Percentiles rank a stretch among this genome's conserved stretches.
Conservation (phyloP, 768 basidiomycete genomes). For the Xerocomellus amylosporus region DNA sequence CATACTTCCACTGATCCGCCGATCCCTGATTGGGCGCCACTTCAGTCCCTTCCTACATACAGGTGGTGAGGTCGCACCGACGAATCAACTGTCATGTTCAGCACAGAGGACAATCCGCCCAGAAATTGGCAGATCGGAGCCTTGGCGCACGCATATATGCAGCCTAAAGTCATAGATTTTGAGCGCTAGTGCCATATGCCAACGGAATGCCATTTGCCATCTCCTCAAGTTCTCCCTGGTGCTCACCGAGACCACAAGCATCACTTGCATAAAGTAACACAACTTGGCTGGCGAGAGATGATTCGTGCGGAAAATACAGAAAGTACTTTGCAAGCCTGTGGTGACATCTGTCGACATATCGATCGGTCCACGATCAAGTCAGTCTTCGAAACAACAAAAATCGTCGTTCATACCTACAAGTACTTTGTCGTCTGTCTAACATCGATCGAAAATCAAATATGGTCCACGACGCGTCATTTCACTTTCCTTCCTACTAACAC, state of each 20-base stretch:
- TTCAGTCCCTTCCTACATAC: background rate
- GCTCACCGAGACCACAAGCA: background rate
- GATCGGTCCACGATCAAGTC: background rate
- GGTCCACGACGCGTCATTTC: background rate
- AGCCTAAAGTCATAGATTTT: background rate
- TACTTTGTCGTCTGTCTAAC: background rate
- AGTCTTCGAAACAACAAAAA: background rate
- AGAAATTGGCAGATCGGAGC: background rate
- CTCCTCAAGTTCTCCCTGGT: background rate
- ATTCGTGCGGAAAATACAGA: background rate
- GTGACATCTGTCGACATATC: background rate
- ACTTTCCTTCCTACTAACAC: background rate
- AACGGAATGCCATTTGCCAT: background rate
- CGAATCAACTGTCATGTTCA: background rate
- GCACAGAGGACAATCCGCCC: background rate
- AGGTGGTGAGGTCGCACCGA: background rate
- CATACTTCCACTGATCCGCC: background rate
- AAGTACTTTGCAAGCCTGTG: background rate
- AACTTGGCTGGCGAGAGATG: background rate
- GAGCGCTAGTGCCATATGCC: background rate
- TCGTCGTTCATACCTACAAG: background rate
- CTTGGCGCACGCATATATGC: constrained; percentile 5
- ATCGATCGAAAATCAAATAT: background rate
- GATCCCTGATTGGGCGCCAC: background rate
- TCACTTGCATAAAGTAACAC: background rate